A percentile compares a stretch with the other conserved stretches of the same genome.
Conservation (phyloP, 345 rosid species). For the Syzygium jambos region DNA sequence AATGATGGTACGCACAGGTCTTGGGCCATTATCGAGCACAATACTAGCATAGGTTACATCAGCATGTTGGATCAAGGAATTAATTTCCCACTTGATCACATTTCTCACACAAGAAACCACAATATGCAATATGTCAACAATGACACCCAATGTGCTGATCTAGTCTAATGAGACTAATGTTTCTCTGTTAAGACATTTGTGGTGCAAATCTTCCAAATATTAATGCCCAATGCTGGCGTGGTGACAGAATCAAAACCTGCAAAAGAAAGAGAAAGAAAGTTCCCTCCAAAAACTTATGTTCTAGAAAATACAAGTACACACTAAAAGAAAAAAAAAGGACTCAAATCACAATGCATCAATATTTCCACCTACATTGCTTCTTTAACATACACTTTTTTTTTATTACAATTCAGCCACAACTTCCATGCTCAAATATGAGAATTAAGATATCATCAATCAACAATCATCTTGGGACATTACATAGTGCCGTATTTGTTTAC, state of each 20-base stretch:
- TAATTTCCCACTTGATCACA: slow-evolving; percentile 91
- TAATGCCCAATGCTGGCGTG: slow-evolving; percentile 44
- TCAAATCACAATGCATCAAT: too few species aligned
- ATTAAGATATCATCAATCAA: not conserved
- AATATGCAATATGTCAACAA: slow-evolving; percentile 36
- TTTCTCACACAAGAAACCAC: slow-evolving; percentile 82
- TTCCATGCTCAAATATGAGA: too few species aligned
- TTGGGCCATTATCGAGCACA: slow-evolving; percentile 30
- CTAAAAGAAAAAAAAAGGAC: too few species aligned
- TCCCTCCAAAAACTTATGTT: not conserved
- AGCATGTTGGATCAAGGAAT: slow-evolving; percentile 87
- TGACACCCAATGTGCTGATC: slow-evolving; percentile 63
- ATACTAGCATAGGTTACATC: slow-evolving; percentile 81
- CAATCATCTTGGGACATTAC: not conserved
- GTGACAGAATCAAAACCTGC: slow-evolving; percentile 93
- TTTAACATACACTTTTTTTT: too few species aligned
- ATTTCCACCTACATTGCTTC: too few species aligned
- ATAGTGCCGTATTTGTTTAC: too few species aligned
- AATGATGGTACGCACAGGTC: slow-evolving; percentile 61
- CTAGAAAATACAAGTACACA: too few species aligned
- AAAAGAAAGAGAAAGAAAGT: not conserved
- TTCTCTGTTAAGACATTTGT: too few species aligned
- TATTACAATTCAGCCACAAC: too few species aligned
- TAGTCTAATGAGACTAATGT: slow-evolving; percentile 19
- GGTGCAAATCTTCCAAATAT: too few species aligned